Evolutionary conservation across 108 stramenopile genomes (phyloP), one percentile per base, ranked within the genome.

Genomic region (Nitzschia sp.): DNA sequence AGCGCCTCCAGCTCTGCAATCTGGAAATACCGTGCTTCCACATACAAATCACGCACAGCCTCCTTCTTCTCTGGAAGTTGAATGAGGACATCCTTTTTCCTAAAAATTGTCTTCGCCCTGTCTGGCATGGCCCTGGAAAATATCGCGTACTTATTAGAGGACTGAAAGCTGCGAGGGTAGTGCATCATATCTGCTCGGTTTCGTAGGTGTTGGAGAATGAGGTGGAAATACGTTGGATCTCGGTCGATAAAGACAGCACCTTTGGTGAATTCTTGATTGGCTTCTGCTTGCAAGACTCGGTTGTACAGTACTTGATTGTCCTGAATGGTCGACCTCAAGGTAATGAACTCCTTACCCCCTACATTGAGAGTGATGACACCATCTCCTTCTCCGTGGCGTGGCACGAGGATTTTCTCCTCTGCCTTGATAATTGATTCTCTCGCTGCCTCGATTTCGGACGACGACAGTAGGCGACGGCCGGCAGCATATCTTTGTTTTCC

Each of bases 331-430:
- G 83, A 84, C 21, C 80, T 74, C 15, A 87, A 57, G 23, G 83
- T 84, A 26, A 64, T 66, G 53, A 83, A 86, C 57, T 82, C 71
- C 53, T 73, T 87, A 1, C 86, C 86, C 4, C 85, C 85, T 1
- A 86, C 82, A 63, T 83, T 76, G 56, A 86, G 80, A 3, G 66
- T 76, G 36, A 86, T 68, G 17, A 82, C 72, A 5, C 61, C 65
- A 69, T 86, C 85, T 13, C 77, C 73, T 32, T 36, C 25, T 9
- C 81, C 79, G 58, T 86, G 85, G 1, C 85, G 72, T 3, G 46
- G 19, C 28, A 80, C 69, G 11, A 59, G 30, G 29, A 3, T 56
- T 5, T 22, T n/a, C 13, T 11, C 27, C 28, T 32, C 30, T 31
- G 29, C 55, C 6, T 56, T 50, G 48, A 50, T 50, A n/a, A 22